Percentiles rank a stretch among this genome's conserved stretches.
Evolutionary conservation across 2,329 filamentous ascomycete genomes (phyloP).

Genomic region (Colletotrichum sp.): DNA sequence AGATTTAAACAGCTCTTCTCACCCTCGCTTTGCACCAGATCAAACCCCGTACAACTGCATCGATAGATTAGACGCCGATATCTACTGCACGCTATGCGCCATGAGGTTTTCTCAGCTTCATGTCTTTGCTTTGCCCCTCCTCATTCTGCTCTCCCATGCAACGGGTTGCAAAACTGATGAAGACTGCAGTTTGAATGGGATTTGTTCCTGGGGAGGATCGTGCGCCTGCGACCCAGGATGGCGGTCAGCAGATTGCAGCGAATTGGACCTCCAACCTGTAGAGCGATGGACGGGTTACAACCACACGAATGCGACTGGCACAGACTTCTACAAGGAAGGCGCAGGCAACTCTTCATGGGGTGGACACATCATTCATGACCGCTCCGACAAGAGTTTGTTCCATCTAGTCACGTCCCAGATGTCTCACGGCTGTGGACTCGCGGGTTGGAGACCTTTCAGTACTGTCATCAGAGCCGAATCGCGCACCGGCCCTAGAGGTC

Average conservation of each 20-base stretch:
- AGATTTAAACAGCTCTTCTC: neutral
- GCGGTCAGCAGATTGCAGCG: conserved; percentile 46
- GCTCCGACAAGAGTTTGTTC: conserved; percentile 37
- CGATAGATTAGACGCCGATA: neutral
- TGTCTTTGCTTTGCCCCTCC: neutral
- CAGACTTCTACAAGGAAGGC: conserved; percentile 10
- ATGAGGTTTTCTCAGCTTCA: neutral
- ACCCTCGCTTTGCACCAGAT: neutral
- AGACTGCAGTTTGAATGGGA: conserved; percentile 34
- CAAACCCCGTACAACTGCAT: fast-evolving
- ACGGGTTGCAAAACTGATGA: conserved; percentile 25
- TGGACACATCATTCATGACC: conserved; percentile 49
- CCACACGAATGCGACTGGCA: conserved; percentile 33
- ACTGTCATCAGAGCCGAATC: conserved; percentile 51
- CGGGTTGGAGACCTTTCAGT: conserved; percentile 51
- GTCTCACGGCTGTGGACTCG: conserved; percentile 47
- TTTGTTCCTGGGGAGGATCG: conserved; percentile 20
- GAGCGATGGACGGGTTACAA: conserved; percentile 49
- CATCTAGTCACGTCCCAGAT: conserved; percentile 53
- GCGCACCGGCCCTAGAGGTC: conserved; percentile 43
- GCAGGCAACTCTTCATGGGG: conserved; percentile 52
- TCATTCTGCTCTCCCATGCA: neutral
- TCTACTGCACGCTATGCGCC: neutral
- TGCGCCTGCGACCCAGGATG: conserved; percentile 46
- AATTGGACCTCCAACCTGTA: conserved; percentile 47